Percentiles rank a stretch among this genome's conserved stretches.
phyloP scores from a whole-genome alignment of 176 grass and related monocot genomes.

The Saccharum officinarum region DNA sequence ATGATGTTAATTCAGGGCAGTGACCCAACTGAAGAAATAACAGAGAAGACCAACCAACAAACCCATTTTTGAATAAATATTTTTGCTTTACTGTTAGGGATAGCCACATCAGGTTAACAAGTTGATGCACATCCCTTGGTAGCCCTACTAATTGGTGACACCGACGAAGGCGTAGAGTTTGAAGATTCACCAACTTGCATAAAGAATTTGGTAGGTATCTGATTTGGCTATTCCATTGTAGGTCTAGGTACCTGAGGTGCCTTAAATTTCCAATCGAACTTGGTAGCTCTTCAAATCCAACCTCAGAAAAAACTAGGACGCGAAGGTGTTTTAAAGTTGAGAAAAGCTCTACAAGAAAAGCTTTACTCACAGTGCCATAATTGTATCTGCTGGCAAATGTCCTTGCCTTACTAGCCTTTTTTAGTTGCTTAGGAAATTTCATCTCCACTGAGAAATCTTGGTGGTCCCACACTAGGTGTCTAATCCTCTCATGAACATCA shows the following conservation, averaged over 20 bases:
- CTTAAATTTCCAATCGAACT: conserved; percentile 4
- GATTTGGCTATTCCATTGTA: neutral
- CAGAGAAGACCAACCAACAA: neutral
- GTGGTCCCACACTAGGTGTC: neutral
- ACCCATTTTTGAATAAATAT: neutral
- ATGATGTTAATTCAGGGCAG: neutral
- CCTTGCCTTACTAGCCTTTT: conserved; percentile 13
- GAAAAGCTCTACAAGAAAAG: conserved; percentile 11
- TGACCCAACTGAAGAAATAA: neutral
- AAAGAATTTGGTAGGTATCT: conserved; percentile 9
- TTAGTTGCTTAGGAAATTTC: neutral
- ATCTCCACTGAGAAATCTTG: neutral
- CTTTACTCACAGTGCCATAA: neutral
- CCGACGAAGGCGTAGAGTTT: neutral
- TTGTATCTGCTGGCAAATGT: neutral
- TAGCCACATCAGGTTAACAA: neutral
- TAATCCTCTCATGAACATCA: neutral
- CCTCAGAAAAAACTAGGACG: neutral
- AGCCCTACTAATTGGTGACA: neutral
- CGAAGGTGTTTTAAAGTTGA: neutral
- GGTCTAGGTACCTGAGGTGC: conserved; percentile 14
- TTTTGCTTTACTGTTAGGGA: neutral
- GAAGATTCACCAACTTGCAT: conserved; percentile 8
- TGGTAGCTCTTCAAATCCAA: conserved; percentile 7
- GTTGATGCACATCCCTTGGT: neutral